Evolutionary conservation across 2,329 filamentous ascomycete genomes (phyloP).

Genomic region (Herpotrichia juniperi): DNA sequence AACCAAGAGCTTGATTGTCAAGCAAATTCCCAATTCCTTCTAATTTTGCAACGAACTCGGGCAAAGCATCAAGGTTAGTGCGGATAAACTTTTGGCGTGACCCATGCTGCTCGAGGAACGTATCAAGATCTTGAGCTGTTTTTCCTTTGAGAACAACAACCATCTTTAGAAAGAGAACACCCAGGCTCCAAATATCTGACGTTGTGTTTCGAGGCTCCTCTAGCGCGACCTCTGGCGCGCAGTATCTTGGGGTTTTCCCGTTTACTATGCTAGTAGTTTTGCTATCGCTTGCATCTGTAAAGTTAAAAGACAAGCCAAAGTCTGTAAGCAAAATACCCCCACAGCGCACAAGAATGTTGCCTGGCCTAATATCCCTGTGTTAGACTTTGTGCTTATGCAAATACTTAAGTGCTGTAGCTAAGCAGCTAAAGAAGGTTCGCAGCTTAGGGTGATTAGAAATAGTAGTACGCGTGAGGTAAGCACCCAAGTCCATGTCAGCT

Average conservation of each 20-base stretch:
- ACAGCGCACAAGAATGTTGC: conserved; percentile 32
- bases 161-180: conserved; percentile 24
- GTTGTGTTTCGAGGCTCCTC: conserved; percentile 14
- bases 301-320: conserved; percentile 30
- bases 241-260: conserved; percentile 20
- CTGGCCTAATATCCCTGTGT: conserved; percentile 40
- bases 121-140: conserved; percentile 4
- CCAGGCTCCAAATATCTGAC: conserved; percentile 25
- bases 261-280: conserved; percentile 16
- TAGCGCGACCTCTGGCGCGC: conserved; percentile 21
- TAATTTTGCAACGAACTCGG: conserved; percentile 10
- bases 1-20: conserved; percentile 16
- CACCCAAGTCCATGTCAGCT: conserved; percentile 22
- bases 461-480: conserved; percentile 17
- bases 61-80: conserved; percentile 11
- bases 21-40: conserved; percentile 4
- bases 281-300: conserved; percentile 15
- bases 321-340: conserved; percentile 29
- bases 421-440: conserved; percentile 33
- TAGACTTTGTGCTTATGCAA: conserved; percentile 28
- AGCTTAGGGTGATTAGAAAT: conserved; percentile 8
- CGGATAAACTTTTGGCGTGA: conserved; percentile 11
- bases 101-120: conserved; percentile 16
- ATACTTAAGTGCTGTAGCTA: conserved; percentile 28
- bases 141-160: too few relatives aligned